phyloP scores from a whole-genome alignment of 371 early-diverging fungal species.

The Blakeslea trispora region DNA sequence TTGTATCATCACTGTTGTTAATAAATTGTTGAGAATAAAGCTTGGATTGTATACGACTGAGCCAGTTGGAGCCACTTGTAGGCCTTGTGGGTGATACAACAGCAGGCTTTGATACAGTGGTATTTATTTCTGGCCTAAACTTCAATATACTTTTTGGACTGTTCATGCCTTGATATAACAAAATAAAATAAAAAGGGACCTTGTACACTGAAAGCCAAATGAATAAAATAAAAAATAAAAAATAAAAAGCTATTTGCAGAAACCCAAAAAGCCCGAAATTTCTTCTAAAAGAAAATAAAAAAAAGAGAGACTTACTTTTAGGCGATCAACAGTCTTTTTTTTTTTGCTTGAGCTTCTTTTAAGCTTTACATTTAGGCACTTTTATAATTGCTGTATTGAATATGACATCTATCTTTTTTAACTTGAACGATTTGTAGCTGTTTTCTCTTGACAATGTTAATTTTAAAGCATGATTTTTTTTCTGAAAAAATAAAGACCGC shows the following conservation, averaged over 20 bases:
- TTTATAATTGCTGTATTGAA: too few relatives aligned
- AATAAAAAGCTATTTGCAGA: background rate
- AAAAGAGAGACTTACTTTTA: too few relatives aligned
- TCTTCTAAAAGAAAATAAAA: too few relatives aligned
- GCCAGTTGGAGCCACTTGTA: conserved; percentile 11
- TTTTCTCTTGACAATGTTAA: too few relatives aligned
- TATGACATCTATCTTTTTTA: too few relatives aligned
- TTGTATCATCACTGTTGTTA: conserved; percentile 9
- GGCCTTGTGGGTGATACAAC: conserved; percentile 8
- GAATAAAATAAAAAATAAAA: conserved; percentile 6
- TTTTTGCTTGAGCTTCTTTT: too few relatives aligned
- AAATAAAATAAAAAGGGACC: conserved; percentile 10
- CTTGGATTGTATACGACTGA: conserved; percentile 28
- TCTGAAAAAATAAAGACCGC: too few relatives aligned
- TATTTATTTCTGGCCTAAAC: conserved; percentile 11
- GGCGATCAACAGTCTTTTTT: too few relatives aligned
- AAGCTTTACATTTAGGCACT: too few relatives aligned
- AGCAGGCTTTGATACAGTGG: background rate
- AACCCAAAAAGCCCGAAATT: background rate
- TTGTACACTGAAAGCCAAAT: background rate
- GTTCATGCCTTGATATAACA: background rate
- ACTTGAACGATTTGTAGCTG: too few relatives aligned
- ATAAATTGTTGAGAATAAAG: conserved; percentile 7
- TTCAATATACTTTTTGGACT: conserved; percentile 29
- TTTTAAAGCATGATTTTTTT: too few relatives aligned